Evolutionary conservation across 208 protist species (phyloP), one percentile per base, ranked within the genome.

Genomic region (Lotmaria passim): DNA sequence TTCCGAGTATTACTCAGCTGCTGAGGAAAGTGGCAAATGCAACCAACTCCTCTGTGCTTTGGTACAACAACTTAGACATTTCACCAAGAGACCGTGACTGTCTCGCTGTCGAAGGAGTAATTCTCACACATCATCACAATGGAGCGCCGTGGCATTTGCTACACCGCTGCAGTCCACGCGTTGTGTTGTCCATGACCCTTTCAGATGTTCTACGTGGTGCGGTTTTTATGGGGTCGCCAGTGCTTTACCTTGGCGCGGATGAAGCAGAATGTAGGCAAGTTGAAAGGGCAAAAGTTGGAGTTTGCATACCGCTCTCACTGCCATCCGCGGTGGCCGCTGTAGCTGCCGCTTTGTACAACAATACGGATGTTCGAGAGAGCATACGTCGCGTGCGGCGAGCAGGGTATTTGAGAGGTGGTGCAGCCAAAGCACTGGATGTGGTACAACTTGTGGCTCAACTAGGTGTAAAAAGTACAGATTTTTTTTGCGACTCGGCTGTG

Each of bases 401-500:
- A 71, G 69, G 77, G 11, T 70, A 69, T 64, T 26, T 81, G 19
- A 58, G 85, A 38, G 84, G 84, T 11, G 84, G 81, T n/a, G 52
- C 84, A 17, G 34, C 69, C 50, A 77, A 55, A 39, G 78, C 78
- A 26, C 48, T 75, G 24, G 71, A 85, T 30, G 50, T 85, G 33
- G 36, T 82, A 8, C 77, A 90, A 52, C 59, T 80, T 2, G 58
- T 47, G 0, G 65, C 63, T 3, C 30, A 50, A 23, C 14, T 85
- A 0, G 81, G 69, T 26, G 1, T n/a, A 12, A 33, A 36, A 21
- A 75, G 57, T 41, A 56, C 53, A 15, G 69, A 75, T 55, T 75
- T 68, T 48, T 57, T 56, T 24, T 68, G 69, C 23, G 60, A 68
- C 19, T 2, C 23, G 24, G 63, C 19, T 28, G 7, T 75, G 7